These are phyloP conservation scores for Fusarium nelsonii DNA, from an alignment of 2,329 filamentous ascomycete species.

Conservation along the genomic window DNA sequence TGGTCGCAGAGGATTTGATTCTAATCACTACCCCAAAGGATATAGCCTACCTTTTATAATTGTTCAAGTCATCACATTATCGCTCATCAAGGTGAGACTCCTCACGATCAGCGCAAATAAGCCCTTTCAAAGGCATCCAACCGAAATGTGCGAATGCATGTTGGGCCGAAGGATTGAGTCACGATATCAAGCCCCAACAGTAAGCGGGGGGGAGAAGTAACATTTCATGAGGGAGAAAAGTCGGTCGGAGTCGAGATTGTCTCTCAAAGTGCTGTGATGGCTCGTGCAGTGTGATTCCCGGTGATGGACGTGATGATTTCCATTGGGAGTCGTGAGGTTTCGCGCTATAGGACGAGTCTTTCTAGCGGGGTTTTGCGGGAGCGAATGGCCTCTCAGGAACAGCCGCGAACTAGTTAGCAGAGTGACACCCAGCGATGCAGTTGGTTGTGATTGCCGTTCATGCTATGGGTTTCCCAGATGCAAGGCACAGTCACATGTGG, in stretches of 20 bases:
- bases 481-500: constrained; percentile 38
- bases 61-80: neutral
- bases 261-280: constrained; percentile 38
- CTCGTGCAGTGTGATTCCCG: constrained; percentile 44
- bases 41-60: constrained; percentile 28
- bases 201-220: constrained; percentile 6
- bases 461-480: constrained; percentile 19
- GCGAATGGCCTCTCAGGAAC: constrained; percentile 35
- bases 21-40: constrained; percentile 9
- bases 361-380: constrained; percentile 11
- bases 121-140: constrained; percentile 33
- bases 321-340: constrained; percentile 43
- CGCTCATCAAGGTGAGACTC: constrained; percentile 7
- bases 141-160: constrained; percentile 33
- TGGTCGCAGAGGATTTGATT: neutral
- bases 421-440: constrained; percentile 20
- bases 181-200: constrained; percentile 20
- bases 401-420: constrained; percentile 33
- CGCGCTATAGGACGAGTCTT: constrained; percentile 37
- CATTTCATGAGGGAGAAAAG: constrained; percentile 22
- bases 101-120: constrained; percentile 38
- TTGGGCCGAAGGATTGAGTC: constrained; percentile 39
- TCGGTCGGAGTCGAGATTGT: constrained; percentile 25
- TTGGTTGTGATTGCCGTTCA: constrained; percentile 28
- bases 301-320: constrained; percentile 41